These are phyloP conservation scores for Candida sojae DNA, from an alignment of 1,139 yeast genomes.

Conservation along the genomic window DNA sequence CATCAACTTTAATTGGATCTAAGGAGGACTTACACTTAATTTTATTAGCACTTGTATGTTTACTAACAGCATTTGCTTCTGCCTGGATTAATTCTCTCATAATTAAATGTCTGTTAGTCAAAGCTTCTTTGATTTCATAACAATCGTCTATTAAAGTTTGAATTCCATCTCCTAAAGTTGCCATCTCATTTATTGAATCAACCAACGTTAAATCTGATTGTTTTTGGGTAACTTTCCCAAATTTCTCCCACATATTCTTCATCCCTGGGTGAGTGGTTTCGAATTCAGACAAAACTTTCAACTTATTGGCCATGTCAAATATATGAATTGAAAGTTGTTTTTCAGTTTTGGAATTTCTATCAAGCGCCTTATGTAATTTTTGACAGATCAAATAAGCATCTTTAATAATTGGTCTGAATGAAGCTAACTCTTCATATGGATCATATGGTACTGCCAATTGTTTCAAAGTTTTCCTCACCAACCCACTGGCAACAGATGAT, in stretches of 20 bases:
- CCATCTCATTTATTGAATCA: conserved; percentile 73
- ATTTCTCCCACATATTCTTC: conserved; percentile 80
- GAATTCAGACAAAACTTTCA: conserved; percentile 48
- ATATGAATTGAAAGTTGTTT: conserved; percentile 58
- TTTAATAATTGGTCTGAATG: conserved; percentile 83
- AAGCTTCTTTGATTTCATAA: conserved; percentile 85
- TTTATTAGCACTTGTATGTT: conserved; percentile 73
- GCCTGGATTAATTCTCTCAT: conserved; percentile 88
- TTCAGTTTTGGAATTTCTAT: conserved; percentile 55
- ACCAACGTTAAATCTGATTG: conserved; percentile 79
- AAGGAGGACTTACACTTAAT: conserved; percentile 74
- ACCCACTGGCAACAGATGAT: conserved; percentile 73
- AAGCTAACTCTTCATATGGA: conserved; percentile 76
- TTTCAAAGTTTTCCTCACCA: conserved; percentile 84
- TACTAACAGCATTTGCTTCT: conserved; percentile 68
- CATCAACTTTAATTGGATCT: conserved; percentile 88
- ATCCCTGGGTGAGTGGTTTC: conserved; percentile 64
- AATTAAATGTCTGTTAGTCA: conserved; percentile 86
- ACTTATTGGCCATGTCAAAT: conserved; percentile 65
- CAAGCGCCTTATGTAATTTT: conserved; percentile 57
- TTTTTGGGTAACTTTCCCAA: conserved; percentile 66
- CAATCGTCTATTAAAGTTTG: conserved; percentile 69
- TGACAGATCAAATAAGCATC: conserved; percentile 64
- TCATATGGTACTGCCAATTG: conserved; percentile 93
- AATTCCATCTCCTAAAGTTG: conserved; percentile 76